These are phyloP conservation scores for Ceratocystis harringtonii DNA, from an alignment of 2,329 filamentous ascomycete genomes.

Conservation along the genomic window DNA sequence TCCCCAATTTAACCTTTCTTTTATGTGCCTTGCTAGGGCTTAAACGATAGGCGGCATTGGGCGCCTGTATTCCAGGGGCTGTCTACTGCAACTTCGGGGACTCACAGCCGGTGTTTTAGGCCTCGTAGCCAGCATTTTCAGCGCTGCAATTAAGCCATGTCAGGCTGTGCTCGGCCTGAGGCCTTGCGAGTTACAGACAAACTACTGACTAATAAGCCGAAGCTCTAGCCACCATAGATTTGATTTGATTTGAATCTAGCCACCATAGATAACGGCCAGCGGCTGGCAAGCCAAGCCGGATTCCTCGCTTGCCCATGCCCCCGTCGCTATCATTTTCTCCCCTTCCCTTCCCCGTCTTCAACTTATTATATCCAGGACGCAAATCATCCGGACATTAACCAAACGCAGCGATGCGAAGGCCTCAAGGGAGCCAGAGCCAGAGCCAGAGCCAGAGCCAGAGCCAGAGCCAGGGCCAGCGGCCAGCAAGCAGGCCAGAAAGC, in stretches of 20 bases:
- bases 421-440: not conserved
- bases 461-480: no score
- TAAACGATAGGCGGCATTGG: not conserved
- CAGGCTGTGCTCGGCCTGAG: not conserved
- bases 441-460: not conserved
- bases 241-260: no score
- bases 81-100: not conserved
- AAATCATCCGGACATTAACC: slow-evolving; percentile 4
- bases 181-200: not conserved
- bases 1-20: not conserved
- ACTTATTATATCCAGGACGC: not conserved
- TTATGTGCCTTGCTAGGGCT: not conserved
- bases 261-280: no score
- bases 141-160: not conserved
- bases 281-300: not conserved
- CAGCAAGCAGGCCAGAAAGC: not conserved
- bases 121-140: not conserved
- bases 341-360: not conserved
- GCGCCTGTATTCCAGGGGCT: not conserved
- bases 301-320: not conserved
- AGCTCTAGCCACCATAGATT: not conserved
- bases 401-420: not conserved
- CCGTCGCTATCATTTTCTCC: not conserved
- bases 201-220: not conserved
- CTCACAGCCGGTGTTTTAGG: not conserved